Evolutionary conservation across 1,284 basidiomycete genomes (phyloP).

Genomic region (Apiotrichum akiyoshidainum): DNA sequence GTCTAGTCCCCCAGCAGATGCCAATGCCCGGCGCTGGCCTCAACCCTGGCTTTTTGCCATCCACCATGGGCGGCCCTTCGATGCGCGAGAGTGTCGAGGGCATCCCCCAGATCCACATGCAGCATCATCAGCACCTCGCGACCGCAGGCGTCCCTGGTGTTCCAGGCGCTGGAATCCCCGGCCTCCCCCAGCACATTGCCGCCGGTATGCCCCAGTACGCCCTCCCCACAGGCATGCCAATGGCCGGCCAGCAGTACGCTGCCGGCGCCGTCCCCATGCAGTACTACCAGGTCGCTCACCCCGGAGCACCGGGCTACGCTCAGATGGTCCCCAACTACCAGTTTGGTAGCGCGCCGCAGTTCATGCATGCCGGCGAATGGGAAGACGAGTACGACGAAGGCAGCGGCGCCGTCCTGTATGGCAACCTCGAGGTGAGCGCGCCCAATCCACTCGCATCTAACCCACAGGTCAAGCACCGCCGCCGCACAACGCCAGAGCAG

Average conservation of each 20-base stretch:
- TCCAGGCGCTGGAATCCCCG: background rate
- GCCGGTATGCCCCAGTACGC: conserved; percentile 1
- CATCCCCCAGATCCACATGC: conserved; percentile 22
- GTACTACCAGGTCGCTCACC: conserved; percentile 12
- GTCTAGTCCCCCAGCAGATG: conserved; percentile 7
- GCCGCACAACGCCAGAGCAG: conserved; percentile 76
- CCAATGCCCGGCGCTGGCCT: conserved; percentile 1
- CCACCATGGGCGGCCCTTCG: conserved; percentile 14
- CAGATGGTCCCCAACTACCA: conserved; percentile 20
- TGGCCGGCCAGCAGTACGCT: conserved; percentile 2
- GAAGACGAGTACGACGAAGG: conserved; percentile 25
- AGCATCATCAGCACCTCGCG: conserved; percentile 1
- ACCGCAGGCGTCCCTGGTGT: background rate
- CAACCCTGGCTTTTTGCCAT: background rate
- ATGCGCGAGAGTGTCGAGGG: conserved; percentile 23
- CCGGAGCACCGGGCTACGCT: conserved; percentile 1
- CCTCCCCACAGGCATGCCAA: conserved; percentile 1
- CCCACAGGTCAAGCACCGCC: conserved; percentile 77
- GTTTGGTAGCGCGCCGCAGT: conserved; percentile 14
- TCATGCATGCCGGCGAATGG: conserved; percentile 23
- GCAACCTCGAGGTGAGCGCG: conserved; percentile 27
- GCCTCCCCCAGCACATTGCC: background rate
- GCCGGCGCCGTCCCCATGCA: conserved; percentile 5
- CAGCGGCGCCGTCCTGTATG: conserved; percentile 26
- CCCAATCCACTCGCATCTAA: background rate